phyloP scores from a whole-genome alignment of 2,329 filamentous ascomycete genomes.

The Stromatinia cepivora region DNA sequence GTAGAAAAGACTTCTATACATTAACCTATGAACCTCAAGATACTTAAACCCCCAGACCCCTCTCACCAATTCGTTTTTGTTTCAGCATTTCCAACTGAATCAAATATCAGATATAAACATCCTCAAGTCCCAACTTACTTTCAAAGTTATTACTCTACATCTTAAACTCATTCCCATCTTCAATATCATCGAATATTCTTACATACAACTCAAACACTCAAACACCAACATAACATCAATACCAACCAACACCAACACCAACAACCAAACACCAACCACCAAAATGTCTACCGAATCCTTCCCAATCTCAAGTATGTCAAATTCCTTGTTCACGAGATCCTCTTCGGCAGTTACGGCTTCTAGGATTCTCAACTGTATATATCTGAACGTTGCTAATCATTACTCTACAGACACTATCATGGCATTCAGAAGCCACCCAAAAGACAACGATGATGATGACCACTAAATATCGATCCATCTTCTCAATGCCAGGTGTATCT shows the following conservation, averaged over 20 bases:
- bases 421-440: constrained; percentile 21
- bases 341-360: neutral
- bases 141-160: neutral
- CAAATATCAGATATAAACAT: constrained; percentile 21
- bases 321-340: neutral
- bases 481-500: neutral
- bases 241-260: constrained; percentile 6
- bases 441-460: constrained; percentile 24
- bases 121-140: constrained; percentile 4
- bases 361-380: neutral
- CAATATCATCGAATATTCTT: neutral
- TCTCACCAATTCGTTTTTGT: constrained; percentile 15
- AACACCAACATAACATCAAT: neutral
- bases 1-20: constrained; percentile 7
- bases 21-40: neutral
- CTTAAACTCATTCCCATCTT: neutral
- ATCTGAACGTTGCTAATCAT: constrained; percentile 5
- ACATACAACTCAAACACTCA: neutral
- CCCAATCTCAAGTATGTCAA: constrained; percentile 19
- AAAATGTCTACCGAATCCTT: constrained; percentile 20
- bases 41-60: constrained; percentile 19
- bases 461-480: constrained; percentile 10
- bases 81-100: constrained; percentile 21
- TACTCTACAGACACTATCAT: constrained; percentile 2
- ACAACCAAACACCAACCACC: neutral